Evolutionary conservation across 2,329 filamentous ascomycete genomes (phyloP), one percentile per base, ranked within the genome.

Genomic region (Fusarium veterinarium): DNA sequence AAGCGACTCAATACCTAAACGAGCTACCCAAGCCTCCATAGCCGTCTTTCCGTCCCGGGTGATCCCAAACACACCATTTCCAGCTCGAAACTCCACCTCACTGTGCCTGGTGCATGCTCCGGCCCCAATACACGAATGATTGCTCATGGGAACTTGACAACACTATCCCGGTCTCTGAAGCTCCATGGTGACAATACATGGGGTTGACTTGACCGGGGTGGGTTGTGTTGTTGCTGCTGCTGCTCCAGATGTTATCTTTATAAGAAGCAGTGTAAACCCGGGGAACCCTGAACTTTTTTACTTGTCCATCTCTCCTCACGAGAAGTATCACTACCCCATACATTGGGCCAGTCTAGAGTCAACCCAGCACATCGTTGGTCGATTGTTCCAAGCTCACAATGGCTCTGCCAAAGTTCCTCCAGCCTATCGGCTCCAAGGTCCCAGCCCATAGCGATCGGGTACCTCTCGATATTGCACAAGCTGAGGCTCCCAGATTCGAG

Each of bases 401-500:
- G 74, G 77, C 65, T 55, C 59, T 77, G 48, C 75, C 75, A 45
- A 77, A 74, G 49, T 71, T 77, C 37, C 30, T 77, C 56, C 49
- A 49, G 68, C 76, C 76, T 33, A 60, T 77, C 42, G 76, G 71
- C 73, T 75, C 72, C 38, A 78, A 71, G 67, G 69, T 55, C 49
- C 44, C 59, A 41, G 52, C 51, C 20, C 57, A 71, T 38, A 56
- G 13, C 19, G 35, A 53, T 25, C 71, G 45, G 45, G 55, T 61
- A 65, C 75, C 67, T 52, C 69, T 81, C 46, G 80, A 84, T 58
- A 73, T 83, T 44, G 83, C 84, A 37, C 81, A 83, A 56, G 81
- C 80, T 56, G 84, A 86, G 66, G 82, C 83, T 13, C 87, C 87
- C 30, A 80, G 82, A 37, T 88, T 90, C 74, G 85, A 89, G 74